These are phyloP conservation scores for Talaromyces sp. DNA, from an alignment of 2,329 filamentous ascomycete species.

Conservation along the genomic window DNA sequence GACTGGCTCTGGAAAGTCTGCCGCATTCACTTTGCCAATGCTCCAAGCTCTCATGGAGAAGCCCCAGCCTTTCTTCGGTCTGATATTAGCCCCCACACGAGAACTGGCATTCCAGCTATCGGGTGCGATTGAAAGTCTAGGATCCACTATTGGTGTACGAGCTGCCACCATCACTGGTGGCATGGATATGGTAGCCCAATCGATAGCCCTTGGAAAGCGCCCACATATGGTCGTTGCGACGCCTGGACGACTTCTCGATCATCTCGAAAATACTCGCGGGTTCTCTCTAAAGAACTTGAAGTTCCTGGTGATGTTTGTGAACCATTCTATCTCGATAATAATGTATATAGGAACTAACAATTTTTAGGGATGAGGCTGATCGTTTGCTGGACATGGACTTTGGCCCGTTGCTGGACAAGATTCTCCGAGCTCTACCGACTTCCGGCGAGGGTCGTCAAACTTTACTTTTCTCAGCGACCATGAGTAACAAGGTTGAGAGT, in stretches of 20 bases:
- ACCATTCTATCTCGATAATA: too few species aligned
- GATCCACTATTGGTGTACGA: constrained; percentile 79
- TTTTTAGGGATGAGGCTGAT: constrained; percentile 94
- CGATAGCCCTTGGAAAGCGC: constrained; percentile 91
- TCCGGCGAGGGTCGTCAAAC: constrained; percentile 67
- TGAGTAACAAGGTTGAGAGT: constrained; percentile 90
- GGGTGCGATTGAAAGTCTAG: constrained; percentile 81
- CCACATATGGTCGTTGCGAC: constrained; percentile 94
- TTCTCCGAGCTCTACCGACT: constrained; percentile 78
- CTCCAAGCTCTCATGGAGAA: constrained; percentile 83
- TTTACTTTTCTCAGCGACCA: constrained; percentile 91
- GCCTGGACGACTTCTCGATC: constrained; percentile 84
- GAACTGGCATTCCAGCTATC: constrained; percentile 92
- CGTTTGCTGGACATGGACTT: constrained; percentile 90
- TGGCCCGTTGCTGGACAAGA: constrained; percentile 87
- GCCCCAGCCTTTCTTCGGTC: constrained; percentile 81
- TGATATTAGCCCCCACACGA: constrained; percentile 88
- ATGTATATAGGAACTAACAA: too few species aligned
- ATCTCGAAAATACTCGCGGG: constrained; percentile 94
- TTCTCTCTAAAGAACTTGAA: constrained; percentile 82
- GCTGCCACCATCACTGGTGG: constrained; percentile 87
- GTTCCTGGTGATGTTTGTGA: constrained; percentile 91
- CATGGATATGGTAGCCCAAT: constrained; percentile 91
- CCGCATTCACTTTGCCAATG: constrained; percentile 90
- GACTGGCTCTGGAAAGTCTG: constrained; percentile 94